These are phyloP conservation scores for Trypanosomatidae sp. DNA, from an alignment of 208 protist species.

Conservation along the genomic window DNA sequence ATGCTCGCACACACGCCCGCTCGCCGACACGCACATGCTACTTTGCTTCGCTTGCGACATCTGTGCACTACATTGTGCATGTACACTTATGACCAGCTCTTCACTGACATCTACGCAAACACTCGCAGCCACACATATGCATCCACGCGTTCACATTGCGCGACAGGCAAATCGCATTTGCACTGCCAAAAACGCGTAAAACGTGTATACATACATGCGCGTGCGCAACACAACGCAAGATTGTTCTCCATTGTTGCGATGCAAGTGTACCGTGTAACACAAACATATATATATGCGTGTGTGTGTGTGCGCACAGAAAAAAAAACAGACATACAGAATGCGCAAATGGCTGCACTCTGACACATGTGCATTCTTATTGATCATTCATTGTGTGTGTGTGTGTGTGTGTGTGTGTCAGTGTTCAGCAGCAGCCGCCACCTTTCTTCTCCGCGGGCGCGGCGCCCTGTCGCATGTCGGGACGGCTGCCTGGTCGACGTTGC, in stretches of 20 bases:
- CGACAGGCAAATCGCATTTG: no score
- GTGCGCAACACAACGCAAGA: not conserved
- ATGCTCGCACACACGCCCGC: no score
- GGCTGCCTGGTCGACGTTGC: conserved; percentile 5
- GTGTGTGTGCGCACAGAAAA: not conserved
- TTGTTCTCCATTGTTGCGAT: not conserved
- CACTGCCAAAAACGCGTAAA: not conserved
- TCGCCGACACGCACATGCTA: no score
- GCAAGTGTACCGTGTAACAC: not conserved
- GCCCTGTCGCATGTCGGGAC: conserved; percentile 20
- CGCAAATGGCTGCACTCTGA: not conserved
- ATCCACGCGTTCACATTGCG: no score
- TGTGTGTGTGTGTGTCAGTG: not conserved
- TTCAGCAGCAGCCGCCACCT: conserved; percentile 55
- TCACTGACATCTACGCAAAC: no score
- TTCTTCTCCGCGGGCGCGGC: conserved; percentile 16
- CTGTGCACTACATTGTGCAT: no score
- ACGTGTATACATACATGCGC: not conserved
- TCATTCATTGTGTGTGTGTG: not conserved
- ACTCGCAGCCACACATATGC: no score
- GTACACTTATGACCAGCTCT: no score
- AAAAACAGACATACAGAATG: no score
- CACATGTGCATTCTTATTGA: not conserved
- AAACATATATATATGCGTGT: conserved; percentile 3
- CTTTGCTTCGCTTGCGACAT: no score